Percentiles rank a stretch among this genome's conserved stretches.
phyloP scores from a whole-genome alignment of 2,329 filamentous ascomycete genomes.

The Calonectria hongkongensis region DNA sequence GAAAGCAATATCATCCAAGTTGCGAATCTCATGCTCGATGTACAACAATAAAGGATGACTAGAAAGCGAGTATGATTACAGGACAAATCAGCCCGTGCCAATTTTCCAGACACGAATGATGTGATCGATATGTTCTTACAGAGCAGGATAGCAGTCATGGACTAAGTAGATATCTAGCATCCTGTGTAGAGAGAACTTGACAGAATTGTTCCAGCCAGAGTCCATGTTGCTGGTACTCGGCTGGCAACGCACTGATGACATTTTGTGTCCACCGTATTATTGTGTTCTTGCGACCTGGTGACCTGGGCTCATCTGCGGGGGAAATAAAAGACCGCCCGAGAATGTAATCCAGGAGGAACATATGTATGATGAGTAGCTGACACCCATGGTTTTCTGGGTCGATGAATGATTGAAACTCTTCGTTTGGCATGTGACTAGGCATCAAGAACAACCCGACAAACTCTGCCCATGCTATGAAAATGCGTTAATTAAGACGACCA shows the following conservation, averaged over 20 bases:
- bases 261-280: constrained; percentile 52
- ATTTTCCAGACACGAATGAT: background rate
- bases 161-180: constrained; percentile 54
- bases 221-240: constrained; percentile 41
- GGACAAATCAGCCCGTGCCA: background rate
- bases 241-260: constrained; percentile 46
- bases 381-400: constrained; percentile 56
- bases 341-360: constrained; percentile 59
- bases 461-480: constrained; percentile 46
- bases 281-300: constrained; percentile 50
- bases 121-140: background rate
- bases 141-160: constrained; percentile 32
- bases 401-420: constrained; percentile 58
- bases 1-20: background rate
- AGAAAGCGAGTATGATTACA: background rate
- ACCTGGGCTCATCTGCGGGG: constrained; percentile 46
- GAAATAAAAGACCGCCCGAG: constrained; percentile 51
- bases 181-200: constrained; percentile 44
- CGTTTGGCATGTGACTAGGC: constrained; percentile 46
- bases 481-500: background rate
- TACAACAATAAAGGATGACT: background rate
- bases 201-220: constrained; percentile 52
- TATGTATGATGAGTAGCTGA: constrained; percentile 61
- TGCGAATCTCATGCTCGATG: background rate
- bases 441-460: constrained; percentile 51